Evolutionary conservation across 805 yeast species (phyloP).

Genomic region (Wickerhamiella australiensis): DNA sequence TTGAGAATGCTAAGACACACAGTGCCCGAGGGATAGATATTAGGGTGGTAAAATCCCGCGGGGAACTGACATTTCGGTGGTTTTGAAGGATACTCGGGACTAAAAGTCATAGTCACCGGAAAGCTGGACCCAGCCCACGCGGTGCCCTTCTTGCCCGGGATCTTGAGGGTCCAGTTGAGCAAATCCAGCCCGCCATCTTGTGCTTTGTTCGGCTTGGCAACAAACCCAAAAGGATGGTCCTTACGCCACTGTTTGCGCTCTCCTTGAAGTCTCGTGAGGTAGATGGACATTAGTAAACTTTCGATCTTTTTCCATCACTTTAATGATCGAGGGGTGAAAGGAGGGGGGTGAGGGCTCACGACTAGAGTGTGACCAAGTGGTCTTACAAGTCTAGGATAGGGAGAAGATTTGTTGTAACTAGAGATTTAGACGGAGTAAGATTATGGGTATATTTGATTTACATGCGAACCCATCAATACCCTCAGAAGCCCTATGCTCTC

Average conservation of each 20-base stretch:
- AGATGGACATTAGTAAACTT: constrained; percentile 29
- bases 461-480: too few species aligned
- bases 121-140: constrained; percentile 84
- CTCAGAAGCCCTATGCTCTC: too few species aligned
- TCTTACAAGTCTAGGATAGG: too few species aligned
- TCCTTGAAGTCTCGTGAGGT: constrained; percentile 77
- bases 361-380: too few species aligned
- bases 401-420: too few species aligned
- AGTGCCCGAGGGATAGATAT: constrained; percentile 95
- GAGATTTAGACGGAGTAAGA: too few species aligned
- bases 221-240: constrained; percentile 96
- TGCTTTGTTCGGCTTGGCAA: constrained; percentile 76
- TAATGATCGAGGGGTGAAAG: background rate
- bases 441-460: too few species aligned
- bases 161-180: constrained; percentile 85
- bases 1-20: constrained; percentile 85
- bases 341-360: background rate
- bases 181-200: constrained; percentile 75
- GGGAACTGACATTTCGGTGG: constrained; percentile 93
- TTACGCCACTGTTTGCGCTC: constrained; percentile 97
- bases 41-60: constrained; percentile 87
- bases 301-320: background rate
- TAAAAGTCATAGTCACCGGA: constrained; percentile 70
- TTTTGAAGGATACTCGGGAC: constrained; percentile 85
- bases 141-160: constrained; percentile 84